Percentiles rank a stretch among this genome's conserved stretches.
phyloP scores from a whole-genome alignment of 805 yeast species.

The Citeromyces nyonsensis region DNA sequence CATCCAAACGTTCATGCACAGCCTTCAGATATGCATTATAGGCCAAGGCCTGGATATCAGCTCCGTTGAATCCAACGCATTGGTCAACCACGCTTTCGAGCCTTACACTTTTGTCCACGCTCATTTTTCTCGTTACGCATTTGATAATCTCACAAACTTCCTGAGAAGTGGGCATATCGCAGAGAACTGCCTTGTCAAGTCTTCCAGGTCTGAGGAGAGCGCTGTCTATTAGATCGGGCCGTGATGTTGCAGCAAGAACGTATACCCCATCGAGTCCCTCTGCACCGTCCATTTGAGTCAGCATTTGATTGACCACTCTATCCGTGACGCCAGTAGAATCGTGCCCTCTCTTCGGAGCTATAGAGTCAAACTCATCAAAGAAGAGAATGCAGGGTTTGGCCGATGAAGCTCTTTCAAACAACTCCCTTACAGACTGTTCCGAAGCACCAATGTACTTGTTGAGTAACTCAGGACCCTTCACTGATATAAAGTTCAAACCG shows the following conservation, averaged over 20 bases:
- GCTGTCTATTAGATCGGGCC: slow-evolving; percentile 92
- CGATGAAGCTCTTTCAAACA: slow-evolving; percentile 87
- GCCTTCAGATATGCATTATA: slow-evolving; percentile 87
- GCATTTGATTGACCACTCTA: slow-evolving; percentile 89
- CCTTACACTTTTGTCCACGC: slow-evolving; percentile 31
- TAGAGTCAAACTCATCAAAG: slow-evolving; percentile 92
- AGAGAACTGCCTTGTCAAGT: slow-evolving; percentile 79
- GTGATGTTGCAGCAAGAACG: slow-evolving; percentile 87
- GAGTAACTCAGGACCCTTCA: slow-evolving; percentile 90
- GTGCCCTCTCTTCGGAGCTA: slow-evolving; percentile 96
- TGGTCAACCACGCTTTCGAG: slow-evolving; percentile 34
- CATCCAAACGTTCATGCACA: slow-evolving; percentile 52
- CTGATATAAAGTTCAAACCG: slow-evolving; percentile 83
- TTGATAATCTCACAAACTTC: slow-evolving; percentile 64
- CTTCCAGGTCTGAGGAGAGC: slow-evolving; percentile 94
- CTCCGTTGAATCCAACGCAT: slow-evolving; percentile 81
- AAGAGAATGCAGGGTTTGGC: slow-evolving; percentile 89
- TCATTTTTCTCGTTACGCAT: slow-evolving; percentile 47
- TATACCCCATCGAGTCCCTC: slow-evolving; percentile 96
- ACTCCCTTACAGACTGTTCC: slow-evolving; percentile 85
- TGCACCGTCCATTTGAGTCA: slow-evolving; percentile 98
- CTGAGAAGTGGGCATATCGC: slow-evolving; percentile 65
- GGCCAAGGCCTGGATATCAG: slow-evolving; percentile 84
- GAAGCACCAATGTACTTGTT: slow-evolving; percentile 96
- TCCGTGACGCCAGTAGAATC: slow-evolving; percentile 97